Evolutionary conservation across 2,329 filamentous ascomycete species (phyloP), one percentile per base, ranked within the genome.

Genomic region (Aulographum hederae): DNA sequence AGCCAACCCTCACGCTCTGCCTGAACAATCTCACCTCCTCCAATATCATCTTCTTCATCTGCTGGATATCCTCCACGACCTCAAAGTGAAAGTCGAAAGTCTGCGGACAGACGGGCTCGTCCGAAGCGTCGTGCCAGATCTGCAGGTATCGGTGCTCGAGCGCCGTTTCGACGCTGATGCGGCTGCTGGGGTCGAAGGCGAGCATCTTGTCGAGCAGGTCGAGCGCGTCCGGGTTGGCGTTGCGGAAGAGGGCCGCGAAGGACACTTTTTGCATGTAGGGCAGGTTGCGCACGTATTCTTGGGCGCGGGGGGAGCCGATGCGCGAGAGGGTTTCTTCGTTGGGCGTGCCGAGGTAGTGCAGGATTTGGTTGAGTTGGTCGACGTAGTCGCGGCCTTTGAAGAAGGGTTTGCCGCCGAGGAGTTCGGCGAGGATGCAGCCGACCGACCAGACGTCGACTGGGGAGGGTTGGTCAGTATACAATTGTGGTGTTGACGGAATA

Each of bases 371-470:
- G 41, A 98, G 73, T 63, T 98, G 89, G 58, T 98, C 89, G 55
- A 98, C 89, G 50, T 98, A 98, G 61, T 98, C 89, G 39, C 89
- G 80, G 36, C 89, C 89, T 61, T 98, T 98, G 69, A 98, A 95
- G 67, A 98, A 98, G 27, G 89, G 89, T 37, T 91, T 79, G 37
- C 89, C 86, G 39, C 89, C 89, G 21, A 98, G 73, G 10, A 98
- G 73, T 57, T 98, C 89, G 33, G 89, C 89, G 33, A 98, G 70
- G 46, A 98, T 98, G 52, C 89, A 98, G 38, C 89, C 89, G 27
- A 98, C 86, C 6, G 89, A 98, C 89, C 89, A 98, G 20, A 98
- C 86, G 52, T 98, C 89, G 57, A 98, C 86, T 95, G 36, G 10
- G 35, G 23, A 32, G 30, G 32, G 27, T 37, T 47, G n/a, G n/a